These are phyloP conservation scores for Aureobasidium leucospermi DNA, from an alignment of 2,329 filamentous ascomycete genomes.

Conservation along the genomic window DNA sequence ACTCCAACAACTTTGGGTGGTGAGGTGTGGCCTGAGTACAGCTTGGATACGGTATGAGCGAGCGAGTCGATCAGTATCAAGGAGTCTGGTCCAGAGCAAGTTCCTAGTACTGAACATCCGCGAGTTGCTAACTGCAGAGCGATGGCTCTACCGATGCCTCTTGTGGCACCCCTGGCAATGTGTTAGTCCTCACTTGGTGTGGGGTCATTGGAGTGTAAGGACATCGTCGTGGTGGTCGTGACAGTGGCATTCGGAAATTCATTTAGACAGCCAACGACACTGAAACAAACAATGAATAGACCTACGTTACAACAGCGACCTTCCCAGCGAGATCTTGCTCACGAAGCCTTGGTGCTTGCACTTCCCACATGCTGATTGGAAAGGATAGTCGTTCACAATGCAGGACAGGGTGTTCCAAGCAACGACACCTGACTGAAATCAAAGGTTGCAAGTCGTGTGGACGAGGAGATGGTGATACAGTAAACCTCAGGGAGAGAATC, in stretches of 20 bases:
- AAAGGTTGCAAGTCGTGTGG: too few relatives aligned
- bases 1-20: slow-evolving; percentile 20
- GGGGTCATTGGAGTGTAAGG: neutral
- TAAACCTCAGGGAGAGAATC: too few relatives aligned
- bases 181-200: neutral
- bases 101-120: slow-evolving; percentile 26
- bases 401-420: neutral
- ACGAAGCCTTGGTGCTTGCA: neutral
- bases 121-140: slow-evolving; percentile 25
- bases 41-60: slow-evolving; percentile 18
- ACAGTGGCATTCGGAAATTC: too few relatives aligned
- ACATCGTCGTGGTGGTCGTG: too few relatives aligned
- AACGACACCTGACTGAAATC: neutral
- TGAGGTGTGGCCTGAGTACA: slow-evolving; percentile 16
- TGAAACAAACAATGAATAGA: neutral
- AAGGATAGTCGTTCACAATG: too few relatives aligned
- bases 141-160: slow-evolving; percentile 27
- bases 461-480: too few relatives aligned
- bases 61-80: slow-evolving; percentile 24
- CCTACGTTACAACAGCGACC: slow-evolving; percentile 27
- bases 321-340: slow-evolving; percentile 26
- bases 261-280: neutral
- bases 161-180: slow-evolving; percentile 22
- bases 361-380: neutral
- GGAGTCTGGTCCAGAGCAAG: slow-evolving; percentile 23